Evolutionary conservation across 768 basidiomycete genomes (phyloP).

Genomic region (Arthromyces matolae): DNA sequence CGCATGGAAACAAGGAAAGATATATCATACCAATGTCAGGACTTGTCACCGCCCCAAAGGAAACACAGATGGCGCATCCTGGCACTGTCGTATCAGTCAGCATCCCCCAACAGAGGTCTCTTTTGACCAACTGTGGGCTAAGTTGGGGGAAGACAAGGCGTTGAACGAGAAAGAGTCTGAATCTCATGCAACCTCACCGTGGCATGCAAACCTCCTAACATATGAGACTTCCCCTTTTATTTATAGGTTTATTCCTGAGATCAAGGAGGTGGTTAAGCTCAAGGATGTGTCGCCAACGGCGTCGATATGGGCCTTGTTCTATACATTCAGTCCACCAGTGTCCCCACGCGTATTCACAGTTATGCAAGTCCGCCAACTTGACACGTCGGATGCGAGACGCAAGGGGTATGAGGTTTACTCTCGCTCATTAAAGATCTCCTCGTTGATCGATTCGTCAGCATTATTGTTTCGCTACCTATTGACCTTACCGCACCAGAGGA

Average conservation of each 20-base stretch:
- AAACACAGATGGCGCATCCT: constrained; percentile 52
- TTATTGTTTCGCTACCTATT: constrained; percentile 63
- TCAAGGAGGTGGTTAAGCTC: constrained; percentile 60
- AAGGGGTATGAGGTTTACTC: constrained; percentile 48
- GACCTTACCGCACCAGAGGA: constrained; percentile 53
- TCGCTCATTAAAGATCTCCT: neutral
- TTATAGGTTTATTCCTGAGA: constrained; percentile 59
- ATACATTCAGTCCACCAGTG: constrained; percentile 67
- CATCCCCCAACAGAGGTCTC: constrained; percentile 63
- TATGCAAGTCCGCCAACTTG: constrained; percentile 57
- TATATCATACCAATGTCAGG: constrained; percentile 53
- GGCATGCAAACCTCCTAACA: constrained; percentile 12
- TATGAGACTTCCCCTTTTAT: constrained; percentile 9
- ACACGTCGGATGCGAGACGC: constrained; percentile 42
- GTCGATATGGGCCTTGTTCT: constrained; percentile 68
- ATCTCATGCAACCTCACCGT: constrained; percentile 9
- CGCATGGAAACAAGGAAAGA: constrained; percentile 68
- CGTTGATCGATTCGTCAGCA: constrained; percentile 21
- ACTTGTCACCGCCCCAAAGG: constrained; percentile 52
- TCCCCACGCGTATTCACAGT: constrained; percentile 77
- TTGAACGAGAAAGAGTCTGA: constrained; percentile 63
- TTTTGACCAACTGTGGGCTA: constrained; percentile 72
- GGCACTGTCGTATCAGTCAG: constrained; percentile 67
- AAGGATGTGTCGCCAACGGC: constrained; percentile 62
- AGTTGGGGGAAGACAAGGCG: constrained; percentile 62